A percentile compares a stretch with the other conserved stretches of the same genome.
phyloP scores from a whole-genome alignment of 169 alveolate genomes.

The Haemoproteus tartakovskyi region DNA sequence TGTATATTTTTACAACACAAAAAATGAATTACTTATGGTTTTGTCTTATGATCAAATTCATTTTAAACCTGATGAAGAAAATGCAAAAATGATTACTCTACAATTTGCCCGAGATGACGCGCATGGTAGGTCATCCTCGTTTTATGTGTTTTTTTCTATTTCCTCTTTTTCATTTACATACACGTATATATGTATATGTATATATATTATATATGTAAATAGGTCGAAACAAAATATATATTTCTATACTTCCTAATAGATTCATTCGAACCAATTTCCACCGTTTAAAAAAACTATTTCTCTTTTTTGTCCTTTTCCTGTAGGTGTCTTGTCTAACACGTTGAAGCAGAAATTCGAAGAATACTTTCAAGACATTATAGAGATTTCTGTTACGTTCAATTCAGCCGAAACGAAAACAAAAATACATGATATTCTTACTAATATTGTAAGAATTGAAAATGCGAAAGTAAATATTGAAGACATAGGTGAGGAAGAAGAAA shows the following conservation, averaged over 20 bases:
- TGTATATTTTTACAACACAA: conserved; percentile 39
- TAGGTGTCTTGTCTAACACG: conserved; percentile 49
- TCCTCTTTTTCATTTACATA: background rate
- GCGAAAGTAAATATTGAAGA: too few relatives aligned
- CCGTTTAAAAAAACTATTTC: too few relatives aligned
- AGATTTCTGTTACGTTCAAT: conserved; percentile 7
- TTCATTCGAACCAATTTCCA: too few relatives aligned
- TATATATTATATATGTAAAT: background rate
- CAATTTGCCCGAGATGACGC: conserved; percentile 8
- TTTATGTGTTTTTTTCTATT: too few relatives aligned
- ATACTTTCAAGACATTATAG: conserved; percentile 10
- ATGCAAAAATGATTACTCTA: conserved; percentile 11
- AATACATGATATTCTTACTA: conserved; percentile 1
- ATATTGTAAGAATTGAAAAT: conserved; percentile 1
- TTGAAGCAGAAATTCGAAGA: conserved; percentile 23
- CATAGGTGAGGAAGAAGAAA: too few relatives aligned
- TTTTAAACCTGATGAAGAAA: background rate
- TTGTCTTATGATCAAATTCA: conserved; percentile 24
- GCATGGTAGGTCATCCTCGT: too few relatives aligned
- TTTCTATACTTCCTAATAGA: background rate
- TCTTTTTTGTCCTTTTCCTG: conserved; percentile 1
- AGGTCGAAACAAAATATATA: background rate
- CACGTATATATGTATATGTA: background rate
- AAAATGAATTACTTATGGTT: conserved; percentile 30
- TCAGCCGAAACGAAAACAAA: conserved; percentile 10